Evolutionary conservation across 345 rosid genomes (phyloP).

Genomic region (Alliaria petiolata): DNA sequence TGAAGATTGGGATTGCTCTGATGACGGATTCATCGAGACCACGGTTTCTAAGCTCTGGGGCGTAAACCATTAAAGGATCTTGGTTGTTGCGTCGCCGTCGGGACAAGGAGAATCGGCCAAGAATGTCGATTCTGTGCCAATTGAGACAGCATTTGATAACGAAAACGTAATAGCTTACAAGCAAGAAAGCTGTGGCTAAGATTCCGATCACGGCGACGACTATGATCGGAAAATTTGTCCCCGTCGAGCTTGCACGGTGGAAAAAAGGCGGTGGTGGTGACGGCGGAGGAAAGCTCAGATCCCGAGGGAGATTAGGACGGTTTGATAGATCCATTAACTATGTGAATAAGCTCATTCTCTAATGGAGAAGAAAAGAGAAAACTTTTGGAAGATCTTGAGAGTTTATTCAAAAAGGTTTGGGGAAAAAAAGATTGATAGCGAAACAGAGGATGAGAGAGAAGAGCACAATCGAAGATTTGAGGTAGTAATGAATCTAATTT

Average conservation of each 20-base stretch:
- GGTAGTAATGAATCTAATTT: too few species aligned
- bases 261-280: not conserved
- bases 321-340: constrained; percentile 23
- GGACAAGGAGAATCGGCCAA: constrained; percentile 56
- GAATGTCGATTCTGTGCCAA: constrained; percentile 69
- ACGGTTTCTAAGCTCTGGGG: constrained; percentile 46
- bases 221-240: constrained; percentile 50
- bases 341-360: constrained; percentile 7
- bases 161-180: constrained; percentile 81
- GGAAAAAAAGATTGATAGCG: not conserved
- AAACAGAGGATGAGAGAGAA: not conserved
- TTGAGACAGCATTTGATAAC: constrained; percentile 87
- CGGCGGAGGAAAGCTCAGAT: constrained; percentile 9
- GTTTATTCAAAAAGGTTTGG: not conserved
- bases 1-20: constrained; percentile 72
- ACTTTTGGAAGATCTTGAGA: constrained; percentile 4
- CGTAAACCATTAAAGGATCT: constrained; percentile 45
- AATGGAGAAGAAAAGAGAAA: not conserved
- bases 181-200: constrained; percentile 72
- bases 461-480: too few species aligned
- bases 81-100: constrained; percentile 37
- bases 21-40: constrained; percentile 83
- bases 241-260: constrained; percentile 2
- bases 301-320: constrained; percentile 5
- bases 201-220: constrained; percentile 78